Evolutionary conservation across 2,329 filamentous ascomycete species (phyloP).

Genomic region (Colletotrichum sp.): DNA sequence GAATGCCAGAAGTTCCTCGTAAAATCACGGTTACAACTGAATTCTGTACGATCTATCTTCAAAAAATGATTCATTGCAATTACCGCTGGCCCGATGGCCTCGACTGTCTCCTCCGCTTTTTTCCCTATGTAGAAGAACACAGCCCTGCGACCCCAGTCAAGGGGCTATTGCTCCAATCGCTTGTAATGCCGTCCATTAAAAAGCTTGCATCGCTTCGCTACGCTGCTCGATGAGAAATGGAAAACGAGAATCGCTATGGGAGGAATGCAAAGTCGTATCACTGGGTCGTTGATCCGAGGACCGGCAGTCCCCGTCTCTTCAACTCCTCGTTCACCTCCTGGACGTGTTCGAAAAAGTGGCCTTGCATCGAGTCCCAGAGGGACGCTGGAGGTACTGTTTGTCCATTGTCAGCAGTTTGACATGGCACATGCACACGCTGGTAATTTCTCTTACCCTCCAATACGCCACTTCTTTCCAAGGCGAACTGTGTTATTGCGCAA

Average conservation of each 20-base stretch:
- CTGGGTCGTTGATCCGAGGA: background rate
- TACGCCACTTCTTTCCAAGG: conserved; percentile 19
- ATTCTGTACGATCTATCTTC: background rate
- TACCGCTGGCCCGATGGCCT: background rate
- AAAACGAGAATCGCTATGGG: background rate
- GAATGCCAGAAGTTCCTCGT: background rate
- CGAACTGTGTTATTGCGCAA: conserved; percentile 28
- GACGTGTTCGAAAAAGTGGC: conserved; percentile 24
- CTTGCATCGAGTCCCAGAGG: conserved; percentile 25
- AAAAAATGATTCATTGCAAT: background rate
- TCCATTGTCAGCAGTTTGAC: background rate
- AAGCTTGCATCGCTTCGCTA: background rate
- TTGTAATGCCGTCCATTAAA: background rate
- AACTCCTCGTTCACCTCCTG: conserved; percentile 24
- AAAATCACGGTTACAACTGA: background rate
- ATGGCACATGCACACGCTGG: background rate
- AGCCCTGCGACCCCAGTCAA: background rate
- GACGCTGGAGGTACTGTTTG: conserved; percentile 22
- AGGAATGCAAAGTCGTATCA: background rate
- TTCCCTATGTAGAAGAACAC: background rate
- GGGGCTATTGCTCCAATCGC: background rate
- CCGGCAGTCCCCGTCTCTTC: background rate
- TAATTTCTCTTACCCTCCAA: conserved; percentile 14
- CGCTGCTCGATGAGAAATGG: background rate
- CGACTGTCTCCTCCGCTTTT: background rate